Evolutionary conservation across 768 basidiomycete species (phyloP), one percentile per base, ranked within the genome.

Genomic region (Lactifluus rugatus): DNA sequence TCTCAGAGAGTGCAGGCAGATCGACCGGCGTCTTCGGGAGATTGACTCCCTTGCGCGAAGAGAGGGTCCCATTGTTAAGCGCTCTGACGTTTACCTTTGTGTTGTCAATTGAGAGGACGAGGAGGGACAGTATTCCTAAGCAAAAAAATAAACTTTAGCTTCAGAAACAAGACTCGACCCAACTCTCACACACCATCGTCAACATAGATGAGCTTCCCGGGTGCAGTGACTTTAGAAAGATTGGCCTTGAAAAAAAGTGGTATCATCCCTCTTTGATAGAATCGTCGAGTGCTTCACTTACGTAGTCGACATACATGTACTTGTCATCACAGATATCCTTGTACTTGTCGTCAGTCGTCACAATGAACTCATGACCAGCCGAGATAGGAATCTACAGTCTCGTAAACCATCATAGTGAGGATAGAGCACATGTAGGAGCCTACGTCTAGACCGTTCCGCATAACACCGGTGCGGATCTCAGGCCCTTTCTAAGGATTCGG

Each of bases 1-100:
- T 98, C 56, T 92, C 90, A 57, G 93, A 96, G 44, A 99, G 83
- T 52, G 96, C 91, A 52, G 96, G 96, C 52, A 99, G 85, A 74
- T 99, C 96, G 67, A 99, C 96, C 13, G 86, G 80, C 62, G 96
- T 98, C 75, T 97, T 96, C 66, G 96, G 96, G 56, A 99, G 84
- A 74, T 99, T 99, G 76, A 98, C 96, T 69, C 96, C 96, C 78
- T 99, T 99, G 71, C 92, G 89, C 54, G 94, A 97, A 50, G 89
- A 90, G 66, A 99, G 85, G 41, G 78, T 85, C 54, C 94, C 96
- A 67, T 84, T 87, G 82, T 98, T 99, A 70, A 95, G 59, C 42
- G 89, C 80, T 62, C 89, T 88, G 64, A 97, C 94, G 58, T 77
- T 83, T 62, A 96, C 81, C 67, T 82, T 87, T 67, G 75, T 69